Conservation (phyloP, 768 basidiomycete species). For the Boletus bicolor region DNA sequence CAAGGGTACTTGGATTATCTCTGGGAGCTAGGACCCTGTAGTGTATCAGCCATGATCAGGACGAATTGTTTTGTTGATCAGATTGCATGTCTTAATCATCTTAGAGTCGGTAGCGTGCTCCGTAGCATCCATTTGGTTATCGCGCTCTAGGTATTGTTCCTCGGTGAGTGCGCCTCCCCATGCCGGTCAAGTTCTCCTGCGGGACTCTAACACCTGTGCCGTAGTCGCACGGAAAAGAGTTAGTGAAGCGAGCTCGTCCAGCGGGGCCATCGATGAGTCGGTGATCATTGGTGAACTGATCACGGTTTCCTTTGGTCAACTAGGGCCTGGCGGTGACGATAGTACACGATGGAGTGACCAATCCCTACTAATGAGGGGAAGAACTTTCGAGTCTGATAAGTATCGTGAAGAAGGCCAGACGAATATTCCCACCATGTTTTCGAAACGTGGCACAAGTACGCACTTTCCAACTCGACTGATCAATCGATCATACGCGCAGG, state of each 20-base stretch:
- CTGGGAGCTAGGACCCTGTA: conserved; percentile 54
- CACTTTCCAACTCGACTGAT: too few species aligned
- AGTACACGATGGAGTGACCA: too few species aligned
- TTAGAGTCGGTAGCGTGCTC: conserved; percentile 46
- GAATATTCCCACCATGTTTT: too few species aligned
- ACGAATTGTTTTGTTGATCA: background rate
- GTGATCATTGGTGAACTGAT: background rate
- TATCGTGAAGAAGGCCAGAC: background rate
- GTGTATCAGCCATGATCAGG: background rate
- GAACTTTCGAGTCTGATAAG: background rate
- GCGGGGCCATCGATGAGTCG: background rate
- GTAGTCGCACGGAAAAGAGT: conserved; percentile 48
- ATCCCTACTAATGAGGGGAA: too few species aligned
- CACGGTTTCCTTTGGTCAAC: too few species aligned
- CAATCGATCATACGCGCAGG: too few species aligned
- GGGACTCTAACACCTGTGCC: conserved; percentile 40
- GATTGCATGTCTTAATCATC: conserved; percentile 30
- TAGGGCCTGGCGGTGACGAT: background rate
- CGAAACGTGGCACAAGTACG: background rate
- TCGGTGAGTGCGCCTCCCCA: conserved; percentile 44
- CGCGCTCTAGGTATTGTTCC: conserved; percentile 45
- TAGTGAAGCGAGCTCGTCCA: conserved; percentile 10
- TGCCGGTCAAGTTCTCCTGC: conserved; percentile 35
- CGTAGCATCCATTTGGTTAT: conserved; percentile 37
- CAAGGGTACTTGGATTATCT: conserved; percentile 37